phyloP scores from a whole-genome alignment of 106 monocot species.

The Dendrobium chrysotoxum region DNA sequence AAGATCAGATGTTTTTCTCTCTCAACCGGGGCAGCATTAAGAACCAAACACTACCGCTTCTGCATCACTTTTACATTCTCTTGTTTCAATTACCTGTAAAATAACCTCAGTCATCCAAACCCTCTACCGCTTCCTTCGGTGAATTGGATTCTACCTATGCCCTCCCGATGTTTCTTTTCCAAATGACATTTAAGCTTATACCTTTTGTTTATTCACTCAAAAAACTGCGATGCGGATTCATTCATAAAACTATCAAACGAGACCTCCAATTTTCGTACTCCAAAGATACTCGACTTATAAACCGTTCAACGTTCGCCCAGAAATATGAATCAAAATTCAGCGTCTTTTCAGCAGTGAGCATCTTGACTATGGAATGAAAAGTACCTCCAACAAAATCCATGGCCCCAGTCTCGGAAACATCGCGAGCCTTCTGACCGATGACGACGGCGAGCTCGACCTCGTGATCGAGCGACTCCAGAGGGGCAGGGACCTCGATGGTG shows the following conservation, averaged over 20 bases:
- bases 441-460: slow-evolving; percentile 97
- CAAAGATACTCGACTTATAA: background rate
- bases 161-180: background rate
- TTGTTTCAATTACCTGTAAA: background rate
- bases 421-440: slow-evolving; percentile 64
- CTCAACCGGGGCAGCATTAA: background rate
- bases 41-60: background rate
- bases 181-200: background rate
- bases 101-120: background rate
- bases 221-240: background rate
- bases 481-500: slow-evolving; percentile 79
- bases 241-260: background rate
- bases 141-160: background rate
- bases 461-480: slow-evolving; percentile 70
- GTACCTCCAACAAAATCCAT: slow-evolving; percentile 92
- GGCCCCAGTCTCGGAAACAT: slow-evolving; percentile 51
- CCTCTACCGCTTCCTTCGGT: background rate
- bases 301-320: background rate
- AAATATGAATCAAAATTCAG: background rate
- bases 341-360: background rate
- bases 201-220: background rate
- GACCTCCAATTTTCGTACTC: background rate
- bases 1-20: background rate
- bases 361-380: background rate
- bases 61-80: background rate